A percentile compares a stretch with the other conserved stretches of the same genome.
phyloP scores from a whole-genome alignment of 2,329 filamentous ascomycete species.

The Rhynchosporium agropyri region DNA sequence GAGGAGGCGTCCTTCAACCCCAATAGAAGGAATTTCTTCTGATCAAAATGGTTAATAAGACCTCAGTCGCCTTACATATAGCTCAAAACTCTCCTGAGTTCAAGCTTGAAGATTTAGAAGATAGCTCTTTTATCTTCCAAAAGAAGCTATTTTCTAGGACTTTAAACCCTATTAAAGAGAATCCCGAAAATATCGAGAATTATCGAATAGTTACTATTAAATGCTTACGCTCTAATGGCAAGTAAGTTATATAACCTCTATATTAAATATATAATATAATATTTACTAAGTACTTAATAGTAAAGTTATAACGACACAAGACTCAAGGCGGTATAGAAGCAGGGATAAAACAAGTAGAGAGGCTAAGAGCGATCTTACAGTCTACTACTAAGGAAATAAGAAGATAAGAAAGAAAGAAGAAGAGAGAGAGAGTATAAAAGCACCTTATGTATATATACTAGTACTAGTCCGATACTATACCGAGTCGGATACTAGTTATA shows the following conservation, averaged over 20 bases:
- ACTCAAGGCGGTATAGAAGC: no score
- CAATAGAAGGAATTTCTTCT: constrained; percentile 24
- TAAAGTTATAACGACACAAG: no score
- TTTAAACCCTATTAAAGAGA: neutral
- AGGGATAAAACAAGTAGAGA: no score
- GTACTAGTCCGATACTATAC: no score
- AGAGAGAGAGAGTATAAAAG: no score
- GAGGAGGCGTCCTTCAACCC: constrained; percentile 24
- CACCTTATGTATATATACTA: no score
- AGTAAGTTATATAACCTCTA: constrained; percentile 6
- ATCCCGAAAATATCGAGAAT: neutral
- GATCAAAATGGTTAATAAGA: neutral
- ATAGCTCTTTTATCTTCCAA: neutral
- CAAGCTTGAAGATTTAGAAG: constrained; percentile 3
- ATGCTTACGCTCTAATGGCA: neutral
- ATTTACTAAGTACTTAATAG: neutral
- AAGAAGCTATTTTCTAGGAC: constrained; percentile 1
- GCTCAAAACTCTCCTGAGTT: constrained; percentile 2
- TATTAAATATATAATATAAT: constrained; percentile 4
- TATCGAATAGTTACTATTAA: constrained; percentile 6
- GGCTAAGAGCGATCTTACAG: no score
- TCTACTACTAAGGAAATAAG: no score
- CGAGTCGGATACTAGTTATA: no score
- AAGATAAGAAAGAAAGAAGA: no score
- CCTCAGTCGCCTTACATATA: neutral